Conservation (phyloP, 1,139 yeast species). For the Hyphopichia buzzinii region DNA sequence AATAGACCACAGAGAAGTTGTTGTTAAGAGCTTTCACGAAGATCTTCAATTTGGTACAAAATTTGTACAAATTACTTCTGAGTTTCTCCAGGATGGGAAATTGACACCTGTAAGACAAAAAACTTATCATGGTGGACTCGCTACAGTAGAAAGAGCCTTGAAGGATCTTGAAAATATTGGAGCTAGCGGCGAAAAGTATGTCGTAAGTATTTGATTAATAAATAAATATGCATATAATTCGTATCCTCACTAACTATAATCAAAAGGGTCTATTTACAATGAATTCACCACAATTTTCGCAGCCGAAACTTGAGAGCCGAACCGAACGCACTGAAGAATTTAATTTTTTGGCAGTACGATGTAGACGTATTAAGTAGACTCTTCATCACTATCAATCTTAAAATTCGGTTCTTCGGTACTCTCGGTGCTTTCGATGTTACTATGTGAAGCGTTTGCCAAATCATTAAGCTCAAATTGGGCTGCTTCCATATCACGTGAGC, state of each 20-base stretch:
- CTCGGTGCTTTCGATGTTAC: neutral
- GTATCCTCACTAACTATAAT: too few relatives aligned
- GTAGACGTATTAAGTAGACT: too few relatives aligned
- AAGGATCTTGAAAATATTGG: conserved; percentile 37
- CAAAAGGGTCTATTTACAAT: too few relatives aligned
- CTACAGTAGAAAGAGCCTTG: conserved; percentile 31
- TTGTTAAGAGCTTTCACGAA: conserved; percentile 45
- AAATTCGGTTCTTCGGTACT: conserved; percentile 11
- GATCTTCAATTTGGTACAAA: conserved; percentile 33
- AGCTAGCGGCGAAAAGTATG: conserved; percentile 43
- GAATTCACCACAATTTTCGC: too few relatives aligned
- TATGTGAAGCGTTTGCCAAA: neutral
- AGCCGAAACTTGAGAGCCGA: neutral
- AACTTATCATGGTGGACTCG: conserved; percentile 32
- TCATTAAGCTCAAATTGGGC: conserved; percentile 1
- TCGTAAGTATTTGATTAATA: conserved; percentile 19
- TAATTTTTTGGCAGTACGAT: too few relatives aligned
- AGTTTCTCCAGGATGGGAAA: conserved; percentile 20
- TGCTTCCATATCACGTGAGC: neutral
- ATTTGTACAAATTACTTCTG: conserved; percentile 31
- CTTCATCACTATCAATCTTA: conserved; percentile 18
- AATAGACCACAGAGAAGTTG: conserved; percentile 28
- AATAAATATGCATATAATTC: conserved; percentile 1
- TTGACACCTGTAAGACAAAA: conserved; percentile 33
- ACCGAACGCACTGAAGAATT: too few relatives aligned